Base-by-base conservation (phyloP, 805 yeast species). In the Candida lessepsii region DNA sequence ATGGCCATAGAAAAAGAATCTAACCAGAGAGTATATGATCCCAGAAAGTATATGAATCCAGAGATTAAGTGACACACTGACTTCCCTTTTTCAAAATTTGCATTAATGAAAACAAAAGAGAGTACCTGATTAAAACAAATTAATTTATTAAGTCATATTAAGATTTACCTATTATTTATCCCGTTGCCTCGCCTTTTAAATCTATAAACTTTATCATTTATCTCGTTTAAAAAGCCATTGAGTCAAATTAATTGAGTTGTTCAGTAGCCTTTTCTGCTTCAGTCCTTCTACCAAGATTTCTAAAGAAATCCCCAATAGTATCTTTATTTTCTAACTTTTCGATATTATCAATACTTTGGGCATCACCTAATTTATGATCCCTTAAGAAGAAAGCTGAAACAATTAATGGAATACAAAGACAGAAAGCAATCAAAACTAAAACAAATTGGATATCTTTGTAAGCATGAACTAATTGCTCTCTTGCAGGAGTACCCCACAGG, bases 401-500 rank as follows among this genome's bases (percentile, higher is more conserved):
- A 11, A 81, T 49, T 53, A 81, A 60, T 16, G 83, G 78, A 36
- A 74, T 67, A 60, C 79, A 71, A 55, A 82, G 69, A 40, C 75
- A 70, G 18, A 71, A 46, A 15, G 83, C 85, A 23, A 75, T 73
- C 39, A 73, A 69, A 37, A 79, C 69, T 56, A 81, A 73, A 39
- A 78, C 53, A 49, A 71, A 68, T 60, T 83, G 89, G 35, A 80
- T 70, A 42, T 79, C 64, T 42, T 71, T 72, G 56, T 83, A 83
- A 3, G 85, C 73, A 35, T 56, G 60, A 2, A 80, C 83, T 35
- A 80, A 69, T 3, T 75, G 81, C 2, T 52, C 53, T 60, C 91
- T 76, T 44, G 70, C 76, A n/a, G 82, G 76, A 1, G 86, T 67
- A 2, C 79, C 87, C 84, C 85, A 80, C 1, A 77, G 54, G 52